Percentiles rank a stretch among this genome's conserved stretches.
These are phyloP conservation scores for Pichia sp. DNA, from an alignment of 1,139 yeast genomes.

Conservation along the genomic window DNA sequence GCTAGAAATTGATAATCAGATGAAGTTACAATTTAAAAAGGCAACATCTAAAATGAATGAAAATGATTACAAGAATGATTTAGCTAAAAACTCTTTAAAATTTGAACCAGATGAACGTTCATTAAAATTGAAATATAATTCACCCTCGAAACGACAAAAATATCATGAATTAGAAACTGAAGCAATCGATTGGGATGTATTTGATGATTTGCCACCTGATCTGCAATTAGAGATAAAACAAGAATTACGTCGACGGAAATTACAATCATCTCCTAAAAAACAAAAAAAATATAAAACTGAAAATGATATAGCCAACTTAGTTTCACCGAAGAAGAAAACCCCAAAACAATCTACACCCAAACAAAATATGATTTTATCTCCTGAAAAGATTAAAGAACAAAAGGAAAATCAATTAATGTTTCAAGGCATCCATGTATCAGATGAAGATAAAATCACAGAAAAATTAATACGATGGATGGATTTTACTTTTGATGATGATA, in stretches of 20 bases:
- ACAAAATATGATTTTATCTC: not conserved
- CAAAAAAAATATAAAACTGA: constrained; percentile 3
- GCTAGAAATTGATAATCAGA: constrained; percentile 33
- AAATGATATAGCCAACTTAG: constrained; percentile 15
- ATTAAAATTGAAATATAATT: too few relatives aligned
- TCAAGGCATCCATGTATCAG: constrained; percentile 21
- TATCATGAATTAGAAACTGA: not conserved
- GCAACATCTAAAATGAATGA: not conserved
- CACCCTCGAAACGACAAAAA: not conserved
- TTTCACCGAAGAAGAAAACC: constrained; percentile 19
- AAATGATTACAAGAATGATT: too few relatives aligned
- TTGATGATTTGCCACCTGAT: constrained; percentile 47
- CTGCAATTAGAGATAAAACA: constrained; percentile 43
- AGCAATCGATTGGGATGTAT: constrained; percentile 48
- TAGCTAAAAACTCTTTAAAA: too few relatives aligned
- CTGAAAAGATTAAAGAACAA: constrained; percentile 7
- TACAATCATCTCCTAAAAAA: constrained; percentile 20
- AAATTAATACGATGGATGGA: constrained; percentile 23
- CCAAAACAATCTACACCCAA: not conserved
- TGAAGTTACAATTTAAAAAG: constrained; percentile 35
- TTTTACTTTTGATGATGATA: constrained; percentile 15
- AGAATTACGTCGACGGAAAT: constrained; percentile 34
- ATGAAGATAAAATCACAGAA: constrained; percentile 14
- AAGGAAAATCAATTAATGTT: constrained; percentile 14
- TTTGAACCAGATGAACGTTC: too few relatives aligned